Evolutionary conservation across 495 filamentous ascomycete species (phyloP), one percentile per base, ranked within the genome.

Genomic region (Hyphodiscus hymeniophilus): DNA sequence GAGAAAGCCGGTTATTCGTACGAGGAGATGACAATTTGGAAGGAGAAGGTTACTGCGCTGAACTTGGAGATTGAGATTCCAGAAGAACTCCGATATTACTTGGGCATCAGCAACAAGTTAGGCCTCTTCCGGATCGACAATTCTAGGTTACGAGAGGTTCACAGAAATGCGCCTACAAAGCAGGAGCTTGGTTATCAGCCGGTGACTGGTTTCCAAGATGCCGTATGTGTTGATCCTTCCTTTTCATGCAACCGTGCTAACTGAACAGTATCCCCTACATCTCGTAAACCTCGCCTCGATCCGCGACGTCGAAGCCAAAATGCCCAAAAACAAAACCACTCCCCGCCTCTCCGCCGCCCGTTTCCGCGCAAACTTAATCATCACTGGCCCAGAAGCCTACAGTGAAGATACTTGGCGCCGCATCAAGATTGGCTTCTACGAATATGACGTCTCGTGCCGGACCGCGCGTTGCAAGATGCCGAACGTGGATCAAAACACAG

Each of bases 281-380:
- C 62, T 95, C 7, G 63, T 94, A 28, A 91, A 79, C 51, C 67
- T 95, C 8, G 70, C 81, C 34, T 89, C 82, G 52, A 72, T 94
- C 21, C 76, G 75, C 6, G 79, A 89, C 45, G 73, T 89, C 20
- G 67, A 67, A 23, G 54, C 61, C 7, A 70, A 76, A 24, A 75
- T 87, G 23, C 75, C 74, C 0, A 70, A 72, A 34, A 69, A 68
- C 36, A 62, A 71, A 18, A 36, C 48, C 13, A 42, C 68, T 3
- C 58, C 60, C 16, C 54, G 61, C 15, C 70, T 95, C 11, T 81
- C 80, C 33, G 75, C 82, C 2, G 58, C 74, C 1, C 79, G 87
- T 3, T 95, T 94, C 65, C 79, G 91, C 30, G 78, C 90, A 7
- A 97, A 95, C 55, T 80, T 97, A 39, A 81, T 92, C 49, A 62